Evolutionary conservation across 2,329 filamentous ascomycete genomes (phyloP).

Genomic region (Clonostachys solani): DNA sequence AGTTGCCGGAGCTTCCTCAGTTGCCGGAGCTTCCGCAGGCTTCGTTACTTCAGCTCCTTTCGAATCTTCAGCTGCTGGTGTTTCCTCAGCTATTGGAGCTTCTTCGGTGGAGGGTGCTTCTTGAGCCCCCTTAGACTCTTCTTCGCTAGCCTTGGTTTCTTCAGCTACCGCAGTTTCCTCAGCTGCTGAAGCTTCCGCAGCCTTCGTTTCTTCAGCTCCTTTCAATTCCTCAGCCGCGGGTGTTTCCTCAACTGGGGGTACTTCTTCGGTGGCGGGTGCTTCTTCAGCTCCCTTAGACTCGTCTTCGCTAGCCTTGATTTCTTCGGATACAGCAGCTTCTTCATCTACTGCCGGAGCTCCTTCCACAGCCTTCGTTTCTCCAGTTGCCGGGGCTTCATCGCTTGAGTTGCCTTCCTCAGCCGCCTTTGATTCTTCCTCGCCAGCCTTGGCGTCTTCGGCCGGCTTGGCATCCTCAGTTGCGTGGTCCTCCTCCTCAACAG

Average conservation of each 20-base stretch:
- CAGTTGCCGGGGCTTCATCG: not conserved
- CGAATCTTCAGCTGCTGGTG: not conserved
- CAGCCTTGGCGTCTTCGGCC: not conserved
- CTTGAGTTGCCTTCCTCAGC: not conserved
- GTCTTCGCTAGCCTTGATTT: not conserved
- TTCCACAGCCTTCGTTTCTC: not conserved
- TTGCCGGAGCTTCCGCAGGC: not conserved
- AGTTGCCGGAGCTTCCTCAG: not conserved
- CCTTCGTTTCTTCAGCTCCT: not conserved
- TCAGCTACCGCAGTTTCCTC: not conserved
- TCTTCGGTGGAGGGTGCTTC: not conserved
- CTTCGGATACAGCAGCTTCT: not conserved
- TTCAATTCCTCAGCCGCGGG: not conserved
- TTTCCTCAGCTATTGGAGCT: not conserved
- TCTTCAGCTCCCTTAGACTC: not conserved
- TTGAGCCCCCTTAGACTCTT: not conserved
- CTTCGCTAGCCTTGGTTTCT: not conserved
- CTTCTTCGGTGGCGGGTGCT: not conserved
- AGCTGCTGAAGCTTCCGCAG: not conserved
- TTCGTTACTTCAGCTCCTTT: not conserved
- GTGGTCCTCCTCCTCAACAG: conserved; percentile 1
- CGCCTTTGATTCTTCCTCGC: not conserved
- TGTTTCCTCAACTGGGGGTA: not conserved
- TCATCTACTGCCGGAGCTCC: not conserved
- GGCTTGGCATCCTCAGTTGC: not conserved